Evolutionary conservation across 768 basidiomycete species (phyloP).

Genomic region (Cyathus striatus): DNA sequence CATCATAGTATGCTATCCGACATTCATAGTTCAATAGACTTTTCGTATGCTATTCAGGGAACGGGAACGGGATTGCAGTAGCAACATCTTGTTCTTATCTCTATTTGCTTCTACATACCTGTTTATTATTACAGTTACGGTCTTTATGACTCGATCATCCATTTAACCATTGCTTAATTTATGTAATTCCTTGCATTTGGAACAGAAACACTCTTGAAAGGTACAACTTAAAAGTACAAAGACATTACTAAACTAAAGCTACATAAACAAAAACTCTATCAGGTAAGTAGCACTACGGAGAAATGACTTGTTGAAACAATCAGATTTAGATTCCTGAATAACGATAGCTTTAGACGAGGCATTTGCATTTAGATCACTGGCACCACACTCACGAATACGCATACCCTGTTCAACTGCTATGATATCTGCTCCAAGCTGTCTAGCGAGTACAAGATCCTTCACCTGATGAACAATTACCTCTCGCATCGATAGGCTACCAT

Average conservation of each 20-base stretch:
- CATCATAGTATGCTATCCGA: no score
- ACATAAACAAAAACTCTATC: background rate
- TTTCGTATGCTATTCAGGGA: slow-evolving; percentile 28
- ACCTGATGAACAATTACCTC: slow-evolving; percentile 76
- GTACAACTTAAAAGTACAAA: no score
- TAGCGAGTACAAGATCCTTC: slow-evolving; percentile 49
- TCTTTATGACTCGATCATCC: slow-evolving; percentile 13
- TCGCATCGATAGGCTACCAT: slow-evolving; percentile 39
- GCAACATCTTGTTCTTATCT: slow-evolving; percentile 20
- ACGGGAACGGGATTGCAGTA: slow-evolving; percentile 18
- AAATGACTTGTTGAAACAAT: no score
- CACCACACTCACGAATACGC: slow-evolving; percentile 71
- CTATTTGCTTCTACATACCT: slow-evolving; percentile 18
- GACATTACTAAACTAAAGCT: background rate
- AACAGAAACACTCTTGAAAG: no score
- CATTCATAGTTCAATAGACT: no score
- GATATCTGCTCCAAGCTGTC: slow-evolving; percentile 67
- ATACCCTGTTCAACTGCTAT: slow-evolving; percentile 75
- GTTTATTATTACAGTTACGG: slow-evolving; percentile 17
- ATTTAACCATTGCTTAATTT: no score
- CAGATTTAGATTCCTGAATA: no score
- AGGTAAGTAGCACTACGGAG: no score
- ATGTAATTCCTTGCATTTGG: no score
- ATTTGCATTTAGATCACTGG: no score
- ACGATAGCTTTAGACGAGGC: no score